phyloP scores from a whole-genome alignment of 2,329 filamentous ascomycete genomes.

The Byssothecium circinans region DNA sequence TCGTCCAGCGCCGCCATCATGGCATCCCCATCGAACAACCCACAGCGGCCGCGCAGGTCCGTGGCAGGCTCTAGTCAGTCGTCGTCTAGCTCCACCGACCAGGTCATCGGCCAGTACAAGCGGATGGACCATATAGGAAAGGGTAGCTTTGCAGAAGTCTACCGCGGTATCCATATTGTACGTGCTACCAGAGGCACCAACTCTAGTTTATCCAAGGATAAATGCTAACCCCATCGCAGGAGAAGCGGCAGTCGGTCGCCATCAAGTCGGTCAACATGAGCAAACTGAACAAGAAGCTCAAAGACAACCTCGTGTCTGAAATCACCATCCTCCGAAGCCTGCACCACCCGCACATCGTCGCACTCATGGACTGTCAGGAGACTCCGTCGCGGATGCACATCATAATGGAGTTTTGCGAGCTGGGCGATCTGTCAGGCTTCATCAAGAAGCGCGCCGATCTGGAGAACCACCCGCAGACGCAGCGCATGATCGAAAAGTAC shows the following conservation, averaged over 20 bases:
- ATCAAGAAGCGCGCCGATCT: slow-evolving; percentile 92
- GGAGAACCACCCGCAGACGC: slow-evolving; percentile 75
- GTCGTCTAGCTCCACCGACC: slow-evolving; percentile 33
- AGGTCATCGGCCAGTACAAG: slow-evolving; percentile 72
- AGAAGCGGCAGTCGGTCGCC: slow-evolving; percentile 79
- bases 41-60: slow-evolving; percentile 37
- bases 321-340: slow-evolving; percentile 93
- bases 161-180: slow-evolving; percentile 82
- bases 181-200: slow-evolving; percentile 32
- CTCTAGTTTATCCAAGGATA: neutral
- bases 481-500: slow-evolving; percentile 91
- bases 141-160: slow-evolving; percentile 96
- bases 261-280: slow-evolving; percentile 94
- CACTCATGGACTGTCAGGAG: slow-evolving; percentile 92
- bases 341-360: slow-evolving; percentile 94
- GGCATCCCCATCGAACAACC: slow-evolving; percentile 34
- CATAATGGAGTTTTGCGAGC: slow-evolving; percentile 97
- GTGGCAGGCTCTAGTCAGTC: slow-evolving; percentile 42
- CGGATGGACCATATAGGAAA: slow-evolving; percentile 91
- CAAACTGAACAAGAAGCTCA: slow-evolving; percentile 92
- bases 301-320: slow-evolving; percentile 92
- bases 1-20: slow-evolving; percentile 38
- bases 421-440: slow-evolving; percentile 91
- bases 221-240: slow-evolving; percentile 52
- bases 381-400: slow-evolving; percentile 87